Evolutionary conservation across 139 green algal species (phyloP).

Genomic region (Dunaliella primolecta): DNA sequence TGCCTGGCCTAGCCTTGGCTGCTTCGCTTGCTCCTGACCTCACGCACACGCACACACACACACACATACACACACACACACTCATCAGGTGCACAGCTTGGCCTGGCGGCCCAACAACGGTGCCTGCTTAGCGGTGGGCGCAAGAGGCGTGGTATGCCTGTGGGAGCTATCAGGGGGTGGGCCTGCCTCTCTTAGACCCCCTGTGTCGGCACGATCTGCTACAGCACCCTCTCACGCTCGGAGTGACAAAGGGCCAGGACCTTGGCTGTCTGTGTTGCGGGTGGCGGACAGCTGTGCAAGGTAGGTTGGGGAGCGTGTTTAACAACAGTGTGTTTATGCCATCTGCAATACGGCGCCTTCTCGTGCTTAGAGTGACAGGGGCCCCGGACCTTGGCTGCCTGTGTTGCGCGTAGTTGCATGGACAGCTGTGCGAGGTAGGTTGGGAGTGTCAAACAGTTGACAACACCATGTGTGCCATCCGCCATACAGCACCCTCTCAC

Average conservation of each 20-base stretch:
- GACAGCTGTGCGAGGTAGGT: constrained; percentile 16
- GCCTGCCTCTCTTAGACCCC: background rate
- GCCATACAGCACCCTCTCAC: background rate
- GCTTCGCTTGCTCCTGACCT: too few species aligned
- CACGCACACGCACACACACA: too few species aligned
- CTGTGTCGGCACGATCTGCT: background rate
- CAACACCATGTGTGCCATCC: too few species aligned
- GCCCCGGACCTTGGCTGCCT: constrained; percentile 19
- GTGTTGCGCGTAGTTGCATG: constrained; percentile 15
- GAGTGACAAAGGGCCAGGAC: background rate
- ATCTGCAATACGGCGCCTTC: too few species aligned
- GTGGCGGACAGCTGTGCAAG: constrained; percentile 9
- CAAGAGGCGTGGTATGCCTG: constrained; percentile 26
- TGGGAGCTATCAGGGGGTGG: constrained; percentile 29
- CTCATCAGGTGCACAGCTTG: constrained; percentile 28
- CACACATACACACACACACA: too few species aligned
- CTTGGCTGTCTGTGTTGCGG: constrained; percentile 30
- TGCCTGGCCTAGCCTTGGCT: too few species aligned
- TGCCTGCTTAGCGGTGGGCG: constrained; percentile 40
- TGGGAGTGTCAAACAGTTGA: background rate
- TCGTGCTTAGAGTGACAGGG: background rate
- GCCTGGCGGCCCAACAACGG: constrained; percentile 39
- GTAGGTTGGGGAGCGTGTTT: constrained; percentile 1
- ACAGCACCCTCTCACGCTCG: background rate
- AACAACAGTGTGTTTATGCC: background rate